Evolutionary conservation across 2,329 filamentous ascomycete genomes (phyloP), one percentile per base, ranked within the genome.

Genomic region (Pezicula neosporulosa): DNA sequence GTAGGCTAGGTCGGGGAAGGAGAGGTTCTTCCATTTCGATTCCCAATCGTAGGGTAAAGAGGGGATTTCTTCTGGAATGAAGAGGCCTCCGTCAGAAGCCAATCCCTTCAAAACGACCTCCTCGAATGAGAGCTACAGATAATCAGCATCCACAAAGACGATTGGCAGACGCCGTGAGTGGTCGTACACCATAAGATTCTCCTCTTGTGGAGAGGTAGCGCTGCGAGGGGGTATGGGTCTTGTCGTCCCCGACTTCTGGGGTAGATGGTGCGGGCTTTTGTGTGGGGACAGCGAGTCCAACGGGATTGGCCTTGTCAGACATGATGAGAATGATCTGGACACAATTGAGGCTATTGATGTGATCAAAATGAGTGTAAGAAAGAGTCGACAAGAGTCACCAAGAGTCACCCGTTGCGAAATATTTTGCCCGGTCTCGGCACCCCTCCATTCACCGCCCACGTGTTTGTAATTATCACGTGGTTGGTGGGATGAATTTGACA

Each of bases 81-180:
- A 96, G 27, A 96, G 84, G 48, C 92, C 92, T 52, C 90, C 90
- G 65, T 97, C 92, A 43, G 82, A 77, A 52, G 90, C 91, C 51
- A 96, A 83, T 42, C 91, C 91, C 71, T 96, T 95, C 58, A 96
- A 78, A 38, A 96, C 90, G 44, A 91, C 91, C 49, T 91, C 85
- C 71, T 97, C 92, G 69, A 97, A 96, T 48, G 90, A 92, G 61
- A 95, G 80, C 87, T 92, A 60, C 19, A 28, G n/a, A 33, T 3
- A 16, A 33, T 63, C 51, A 61, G 52, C 44, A 47, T 47, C 12
- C 12, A 15, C 39, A 16, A 6, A 42, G 12, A 13, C 10, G 33
- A 21, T 54, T 43, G 59, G 52, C 44, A 36, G n/a, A n/a, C 49
- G 27, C 48, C 50, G 27, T 47, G 39, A 46, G 37, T 45, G 44